Conservation (phyloP, 768 basidiomycete species). For the Hericium rajendrae region DNA sequence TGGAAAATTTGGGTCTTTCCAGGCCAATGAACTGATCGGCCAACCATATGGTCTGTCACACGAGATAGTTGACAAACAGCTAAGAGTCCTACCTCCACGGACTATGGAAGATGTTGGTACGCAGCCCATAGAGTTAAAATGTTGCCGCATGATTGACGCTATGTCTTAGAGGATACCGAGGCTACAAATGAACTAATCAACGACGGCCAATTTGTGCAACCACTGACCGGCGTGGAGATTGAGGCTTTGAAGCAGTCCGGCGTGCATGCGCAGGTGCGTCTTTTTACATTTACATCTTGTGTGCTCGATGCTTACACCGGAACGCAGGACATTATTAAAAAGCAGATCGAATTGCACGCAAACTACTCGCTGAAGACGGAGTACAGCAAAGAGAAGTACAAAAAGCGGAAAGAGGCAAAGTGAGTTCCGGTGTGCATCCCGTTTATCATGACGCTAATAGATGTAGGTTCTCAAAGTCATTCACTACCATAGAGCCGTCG, state of each 20-base stretch:
- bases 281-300: neutral
- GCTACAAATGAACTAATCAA: constrained; percentile 96
- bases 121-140: neutral
- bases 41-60: constrained; percentile 85
- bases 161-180: constrained; percentile 76
- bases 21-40: constrained; percentile 65
- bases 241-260: constrained; percentile 75
- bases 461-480: constrained; percentile 73
- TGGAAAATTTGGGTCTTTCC: constrained; percentile 83
- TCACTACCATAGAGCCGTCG: constrained; percentile 83
- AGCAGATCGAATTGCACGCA: constrained; percentile 87
- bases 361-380: constrained; percentile 93
- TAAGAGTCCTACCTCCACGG: constrained; percentile 51
- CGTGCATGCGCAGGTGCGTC: constrained; percentile 58
- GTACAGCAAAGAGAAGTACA: constrained; percentile 98
- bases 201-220: constrained; percentile 77
- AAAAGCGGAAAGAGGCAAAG: constrained; percentile 95
- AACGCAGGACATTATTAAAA: constrained; percentile 86
- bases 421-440: constrained; percentile 26
- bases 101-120: constrained; percentile 75
- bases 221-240: constrained; percentile 78
- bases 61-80: constrained; percentile 68
- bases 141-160: neutral
- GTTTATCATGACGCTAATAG: constrained; percentile 2
- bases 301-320: constrained; percentile 3